Conservation (phyloP, 495 filamentous ascomycete species). For the Clavariopsis aquatica region DNA sequence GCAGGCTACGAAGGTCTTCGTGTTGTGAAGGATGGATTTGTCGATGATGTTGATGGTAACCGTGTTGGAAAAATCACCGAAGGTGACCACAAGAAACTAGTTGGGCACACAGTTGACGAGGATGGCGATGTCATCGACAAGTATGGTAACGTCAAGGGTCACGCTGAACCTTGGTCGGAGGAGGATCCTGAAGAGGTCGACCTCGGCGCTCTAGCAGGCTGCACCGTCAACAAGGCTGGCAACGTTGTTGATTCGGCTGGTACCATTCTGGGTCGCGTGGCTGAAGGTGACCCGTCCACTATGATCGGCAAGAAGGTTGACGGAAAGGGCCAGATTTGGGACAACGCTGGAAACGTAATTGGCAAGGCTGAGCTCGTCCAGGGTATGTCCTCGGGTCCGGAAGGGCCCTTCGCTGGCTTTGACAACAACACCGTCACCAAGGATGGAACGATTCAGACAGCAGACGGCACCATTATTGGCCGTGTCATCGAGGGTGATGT, state of each 20-base stretch:
- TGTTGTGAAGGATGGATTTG: constrained; percentile 69
- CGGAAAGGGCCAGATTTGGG: constrained; percentile 77
- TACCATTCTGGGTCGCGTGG: constrained; percentile 72
- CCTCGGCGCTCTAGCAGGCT: constrained; percentile 71
- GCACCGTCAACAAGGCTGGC: constrained; percentile 81
- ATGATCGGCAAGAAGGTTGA: constrained; percentile 81
- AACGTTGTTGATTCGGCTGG: constrained; percentile 77
- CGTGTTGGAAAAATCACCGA: constrained; percentile 70
- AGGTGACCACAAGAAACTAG: constrained; percentile 70
- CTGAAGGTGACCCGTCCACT: constrained; percentile 68
- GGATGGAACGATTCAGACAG: constrained; percentile 69
- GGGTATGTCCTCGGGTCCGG: constrained; percentile 61
- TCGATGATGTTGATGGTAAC: constrained; percentile 67
- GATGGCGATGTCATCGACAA: constrained; percentile 85
- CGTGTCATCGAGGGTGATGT: constrained; percentile 72
- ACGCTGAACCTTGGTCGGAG: constrained; percentile 68
- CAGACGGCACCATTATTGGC: constrained; percentile 67
- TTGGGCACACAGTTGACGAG: constrained; percentile 75
- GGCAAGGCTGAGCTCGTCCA: constrained; percentile 77
- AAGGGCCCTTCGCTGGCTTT: constrained; percentile 79
- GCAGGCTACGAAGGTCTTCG: constrained; percentile 70
- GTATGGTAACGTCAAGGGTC: constrained; percentile 76
- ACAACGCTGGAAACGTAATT: constrained; percentile 76
- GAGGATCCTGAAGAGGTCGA: constrained; percentile 61
- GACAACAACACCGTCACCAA: constrained; percentile 71